These are phyloP conservation scores for Tubosaeta sp. DNA, from an alignment of 768 basidiomycete species.

Conservation along the genomic window DNA sequence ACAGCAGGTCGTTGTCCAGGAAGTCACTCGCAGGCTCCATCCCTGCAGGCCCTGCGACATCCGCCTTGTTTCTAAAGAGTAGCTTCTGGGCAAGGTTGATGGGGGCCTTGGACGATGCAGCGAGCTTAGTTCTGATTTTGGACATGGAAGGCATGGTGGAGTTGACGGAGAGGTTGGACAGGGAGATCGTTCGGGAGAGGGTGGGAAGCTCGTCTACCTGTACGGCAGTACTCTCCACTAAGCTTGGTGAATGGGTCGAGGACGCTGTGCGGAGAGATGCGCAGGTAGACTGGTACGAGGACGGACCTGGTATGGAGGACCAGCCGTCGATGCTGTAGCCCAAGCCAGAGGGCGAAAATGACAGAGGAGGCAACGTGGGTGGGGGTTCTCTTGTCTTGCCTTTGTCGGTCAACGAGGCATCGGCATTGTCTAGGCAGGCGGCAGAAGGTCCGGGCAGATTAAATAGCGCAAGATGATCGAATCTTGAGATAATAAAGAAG, in stretches of 20 bases:
- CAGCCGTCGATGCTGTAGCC: slow-evolving; percentile 38
- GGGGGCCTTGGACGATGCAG: slow-evolving; percentile 37
- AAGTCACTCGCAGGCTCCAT: slow-evolving; percentile 3
- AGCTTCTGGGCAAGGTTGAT: slow-evolving; percentile 56
- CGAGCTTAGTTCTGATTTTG: slow-evolving; percentile 44
- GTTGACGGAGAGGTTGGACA: slow-evolving; percentile 49
- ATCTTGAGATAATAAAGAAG: neutral
- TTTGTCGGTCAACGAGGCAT: slow-evolving; percentile 39
- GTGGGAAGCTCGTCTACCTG: slow-evolving; percentile 11
- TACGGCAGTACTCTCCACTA: slow-evolving; percentile 9
- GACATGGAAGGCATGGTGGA: slow-evolving; percentile 46
- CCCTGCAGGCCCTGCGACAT: slow-evolving; percentile 12
- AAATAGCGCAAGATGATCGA: slow-evolving; percentile 19
- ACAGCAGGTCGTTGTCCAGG: slow-evolving; percentile 15
- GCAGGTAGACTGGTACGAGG: slow-evolving; percentile 35
- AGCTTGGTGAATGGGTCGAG: slow-evolving; percentile 8
- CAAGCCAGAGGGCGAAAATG: slow-evolving; percentile 54
- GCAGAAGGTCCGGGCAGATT: slow-evolving; percentile 23
- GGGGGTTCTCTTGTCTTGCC: slow-evolving; percentile 51
- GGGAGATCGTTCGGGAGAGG: slow-evolving; percentile 45
- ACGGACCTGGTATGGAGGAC: slow-evolving; percentile 32
- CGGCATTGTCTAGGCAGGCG: slow-evolving; percentile 5
- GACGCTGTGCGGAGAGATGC: slow-evolving; percentile 37
- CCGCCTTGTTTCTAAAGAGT: slow-evolving; percentile 40
- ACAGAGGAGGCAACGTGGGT: slow-evolving; percentile 62